Percentiles rank a stretch among this genome's conserved stretches.
These are phyloP conservation scores for Tilletia caries DNA, from an alignment of 1,284 basidiomycete genomes.

Conservation along the genomic window DNA sequence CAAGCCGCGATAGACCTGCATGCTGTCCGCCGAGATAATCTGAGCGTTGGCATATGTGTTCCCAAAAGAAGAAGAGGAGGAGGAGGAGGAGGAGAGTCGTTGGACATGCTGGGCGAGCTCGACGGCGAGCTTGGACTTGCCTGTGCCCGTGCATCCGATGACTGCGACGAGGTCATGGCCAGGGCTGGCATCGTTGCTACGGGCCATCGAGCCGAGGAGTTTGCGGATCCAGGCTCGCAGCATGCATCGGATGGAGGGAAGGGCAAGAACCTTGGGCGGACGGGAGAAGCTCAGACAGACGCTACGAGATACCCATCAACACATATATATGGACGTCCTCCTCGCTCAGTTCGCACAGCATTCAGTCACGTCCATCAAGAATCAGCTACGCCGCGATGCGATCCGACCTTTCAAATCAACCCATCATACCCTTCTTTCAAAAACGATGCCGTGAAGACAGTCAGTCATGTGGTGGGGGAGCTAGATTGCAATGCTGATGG, in stretches of 20 bases:
- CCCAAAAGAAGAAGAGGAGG: too few relatives aligned
- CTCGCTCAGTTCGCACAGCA: too few relatives aligned
- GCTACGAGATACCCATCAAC: too few relatives aligned
- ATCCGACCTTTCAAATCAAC: too few relatives aligned
- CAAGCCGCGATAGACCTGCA: constrained; percentile 94
- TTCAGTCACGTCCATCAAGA: too few relatives aligned
- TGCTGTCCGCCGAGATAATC: constrained; percentile 91
- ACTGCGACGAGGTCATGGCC: constrained; percentile 65
- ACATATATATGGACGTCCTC: too few relatives aligned
- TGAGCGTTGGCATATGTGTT: constrained; percentile 48
- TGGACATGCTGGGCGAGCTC: constrained; percentile 69
- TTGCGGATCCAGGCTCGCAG: neutral
- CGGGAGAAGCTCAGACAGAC: too few relatives aligned
- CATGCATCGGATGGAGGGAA: neutral
- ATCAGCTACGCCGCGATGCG: too few relatives aligned
- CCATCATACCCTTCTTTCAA: too few relatives aligned
- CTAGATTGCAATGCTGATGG: constrained; percentile 5
- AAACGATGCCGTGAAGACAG: too few relatives aligned
- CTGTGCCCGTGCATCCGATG: constrained; percentile 92
- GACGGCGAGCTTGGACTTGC: constrained; percentile 89
- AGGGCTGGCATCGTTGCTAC: neutral
- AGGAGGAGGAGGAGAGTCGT: neutral
- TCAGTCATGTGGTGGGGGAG: too few relatives aligned
- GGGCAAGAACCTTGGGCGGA: too few relatives aligned
- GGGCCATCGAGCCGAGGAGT: neutral